Evolutionary conservation across 2,329 filamentous ascomycete species (phyloP).

Genomic region (Drechslera avenae): DNA sequence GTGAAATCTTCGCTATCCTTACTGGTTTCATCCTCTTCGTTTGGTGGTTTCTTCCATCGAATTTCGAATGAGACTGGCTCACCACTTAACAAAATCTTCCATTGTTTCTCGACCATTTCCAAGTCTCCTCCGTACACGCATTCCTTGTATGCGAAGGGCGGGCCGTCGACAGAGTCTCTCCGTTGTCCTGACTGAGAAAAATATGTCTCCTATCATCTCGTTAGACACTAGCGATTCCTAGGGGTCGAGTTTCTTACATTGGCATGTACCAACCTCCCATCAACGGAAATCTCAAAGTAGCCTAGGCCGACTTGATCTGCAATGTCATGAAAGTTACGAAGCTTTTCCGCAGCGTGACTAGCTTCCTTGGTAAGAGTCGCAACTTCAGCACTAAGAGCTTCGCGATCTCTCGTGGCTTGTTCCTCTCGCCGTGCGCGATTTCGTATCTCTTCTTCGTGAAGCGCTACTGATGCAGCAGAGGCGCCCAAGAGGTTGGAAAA

Average conservation of each 20-base stretch:
- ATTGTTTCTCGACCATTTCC: slow-evolving; percentile 8
- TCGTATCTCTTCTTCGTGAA: slow-evolving; percentile 22
- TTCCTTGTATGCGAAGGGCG: slow-evolving; percentile 13
- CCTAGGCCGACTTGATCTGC: slow-evolving; percentile 16
- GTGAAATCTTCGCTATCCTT: slow-evolving; percentile 5
- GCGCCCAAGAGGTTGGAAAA: slow-evolving; percentile 21
- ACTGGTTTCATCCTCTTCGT: neutral
- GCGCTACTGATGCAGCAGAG: slow-evolving; percentile 20
- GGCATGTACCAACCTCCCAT: slow-evolving; percentile 15
- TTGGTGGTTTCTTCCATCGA: slow-evolving; percentile 26
- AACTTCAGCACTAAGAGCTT: slow-evolving; percentile 20
- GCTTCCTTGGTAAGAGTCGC: slow-evolving; percentile 15
- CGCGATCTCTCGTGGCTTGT: slow-evolving; percentile 20
- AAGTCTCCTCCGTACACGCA: slow-evolving; percentile 11
- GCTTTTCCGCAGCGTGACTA: slow-evolving; percentile 6
- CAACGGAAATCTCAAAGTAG: slow-evolving; percentile 17
- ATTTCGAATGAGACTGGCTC: slow-evolving; percentile 33
- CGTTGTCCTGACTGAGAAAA: slow-evolving; percentile 13
- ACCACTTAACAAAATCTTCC: slow-evolving; percentile 26
- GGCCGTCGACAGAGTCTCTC: slow-evolving; percentile 2
- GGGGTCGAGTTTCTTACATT: slow-evolving; percentile 5
- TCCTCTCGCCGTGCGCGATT: slow-evolving; percentile 19
- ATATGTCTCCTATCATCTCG: slow-evolving; percentile 8
- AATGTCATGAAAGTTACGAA: slow-evolving; percentile 16
- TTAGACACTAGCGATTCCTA: neutral